A percentile compares a stretch with the other conserved stretches of the same genome.
Conservation (phyloP, 2,329 filamentous ascomycete genomes). For the Verticillium isaacii region DNA sequence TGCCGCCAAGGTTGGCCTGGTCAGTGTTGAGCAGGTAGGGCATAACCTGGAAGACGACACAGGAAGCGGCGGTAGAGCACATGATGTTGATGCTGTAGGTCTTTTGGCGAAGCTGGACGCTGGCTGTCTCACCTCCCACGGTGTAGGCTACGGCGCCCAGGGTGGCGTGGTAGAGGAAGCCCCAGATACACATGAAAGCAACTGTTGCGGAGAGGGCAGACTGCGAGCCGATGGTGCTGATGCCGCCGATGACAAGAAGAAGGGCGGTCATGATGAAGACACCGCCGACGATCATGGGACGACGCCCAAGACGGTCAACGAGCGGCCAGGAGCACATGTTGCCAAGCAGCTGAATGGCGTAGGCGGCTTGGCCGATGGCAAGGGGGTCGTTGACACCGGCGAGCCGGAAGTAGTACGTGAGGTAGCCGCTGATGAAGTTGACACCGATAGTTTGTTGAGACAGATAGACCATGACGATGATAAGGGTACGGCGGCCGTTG, state of each 20-base stretch:
- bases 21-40: slow-evolving; percentile 23
- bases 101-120: slow-evolving; percentile 22
- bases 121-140: slow-evolving; percentile 23
- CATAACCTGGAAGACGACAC: slow-evolving; percentile 21
- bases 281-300: slow-evolving; percentile 22
- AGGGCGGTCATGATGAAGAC: slow-evolving; percentile 19
- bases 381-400: slow-evolving; percentile 22
- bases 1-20: slow-evolving; percentile 25
- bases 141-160: slow-evolving; percentile 23
- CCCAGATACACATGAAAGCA: slow-evolving; percentile 22
- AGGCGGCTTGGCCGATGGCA: slow-evolving; percentile 20
- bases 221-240: slow-evolving; percentile 20
- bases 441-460: slow-evolving; percentile 24
- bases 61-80: slow-evolving; percentile 21
- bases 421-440: slow-evolving; percentile 22
- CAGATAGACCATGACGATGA: slow-evolving; percentile 25
- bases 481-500: slow-evolving; percentile 20
- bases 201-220: slow-evolving; percentile 17
- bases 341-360: slow-evolving; percentile 21
- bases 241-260: slow-evolving; percentile 23
- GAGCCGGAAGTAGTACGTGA: slow-evolving; percentile 23
- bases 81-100: slow-evolving; percentile 28
- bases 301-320: slow-evolving; percentile 22
- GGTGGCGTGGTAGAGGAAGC: slow-evolving; percentile 22
- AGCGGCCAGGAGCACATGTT: slow-evolving; percentile 24